Percentiles rank a stretch among this genome's conserved stretches.
Evolutionary conservation across 2,329 filamentous ascomycete genomes (phyloP).

Genomic region (Penicillium sp.): DNA sequence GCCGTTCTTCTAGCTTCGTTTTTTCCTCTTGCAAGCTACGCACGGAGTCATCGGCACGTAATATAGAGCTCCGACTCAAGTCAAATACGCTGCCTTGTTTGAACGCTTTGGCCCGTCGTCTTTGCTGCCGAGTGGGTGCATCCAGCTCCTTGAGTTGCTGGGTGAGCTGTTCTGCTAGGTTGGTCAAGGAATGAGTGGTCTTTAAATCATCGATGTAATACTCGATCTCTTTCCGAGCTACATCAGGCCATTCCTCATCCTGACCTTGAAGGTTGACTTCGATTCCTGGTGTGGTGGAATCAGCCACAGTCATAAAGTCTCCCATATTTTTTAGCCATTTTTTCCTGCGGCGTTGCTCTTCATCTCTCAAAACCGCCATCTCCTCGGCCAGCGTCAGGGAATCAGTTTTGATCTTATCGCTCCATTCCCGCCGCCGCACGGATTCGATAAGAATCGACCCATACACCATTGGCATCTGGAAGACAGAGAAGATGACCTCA

Average conservation of each 20-base stretch:
- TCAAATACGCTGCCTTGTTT: conserved; percentile 96
- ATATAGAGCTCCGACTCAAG: conserved; percentile 80
- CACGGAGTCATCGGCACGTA: conserved; percentile 81
- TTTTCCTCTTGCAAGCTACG: conserved; percentile 82
- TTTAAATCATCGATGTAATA: conserved; percentile 69
- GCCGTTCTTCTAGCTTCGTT: conserved; percentile 66
- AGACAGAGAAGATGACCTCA: conserved; percentile 74
- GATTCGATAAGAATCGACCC: conserved; percentile 85
- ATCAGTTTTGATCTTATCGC: conserved; percentile 83
- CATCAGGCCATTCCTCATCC: conserved; percentile 75
- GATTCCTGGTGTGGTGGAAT: conserved; percentile 70
- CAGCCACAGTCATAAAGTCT: conserved; percentile 64
- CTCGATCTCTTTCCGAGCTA: conserved; percentile 73
- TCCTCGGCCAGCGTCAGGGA: conserved; percentile 87
- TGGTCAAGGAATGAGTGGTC: conserved; percentile 63
- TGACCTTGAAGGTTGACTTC: conserved; percentile 83
- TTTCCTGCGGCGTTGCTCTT: conserved; percentile 82
- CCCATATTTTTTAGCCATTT: conserved; percentile 89
- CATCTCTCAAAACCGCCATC: conserved; percentile 86
- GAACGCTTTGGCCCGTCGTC: conserved; percentile 85
- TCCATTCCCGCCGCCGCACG: conserved; percentile 84
- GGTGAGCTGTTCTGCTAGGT: conserved; percentile 68
- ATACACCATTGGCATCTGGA: conserved; percentile 84
- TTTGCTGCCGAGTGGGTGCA: conserved; percentile 80
- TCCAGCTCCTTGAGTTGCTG: conserved; percentile 78